Conservation (phyloP, 345 rosid genomes). For the Crucihimalaya himalaica region DNA sequence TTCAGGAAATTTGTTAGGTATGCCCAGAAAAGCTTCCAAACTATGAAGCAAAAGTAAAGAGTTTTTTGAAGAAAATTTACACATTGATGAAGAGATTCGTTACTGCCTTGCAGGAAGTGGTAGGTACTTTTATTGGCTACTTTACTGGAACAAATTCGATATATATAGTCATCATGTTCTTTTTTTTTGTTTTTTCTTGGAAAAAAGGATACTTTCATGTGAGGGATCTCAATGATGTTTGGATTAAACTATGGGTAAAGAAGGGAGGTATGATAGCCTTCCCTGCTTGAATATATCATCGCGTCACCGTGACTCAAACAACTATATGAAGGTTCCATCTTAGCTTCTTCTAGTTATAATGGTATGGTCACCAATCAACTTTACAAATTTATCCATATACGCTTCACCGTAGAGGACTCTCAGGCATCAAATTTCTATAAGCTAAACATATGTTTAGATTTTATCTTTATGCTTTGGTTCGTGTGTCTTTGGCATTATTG, state of each 20-base stretch:
- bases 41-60: slow-evolving; percentile 83
- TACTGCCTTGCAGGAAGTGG: slow-evolving; percentile 94
- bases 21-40: slow-evolving; percentile 87
- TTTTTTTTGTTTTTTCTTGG: too few species aligned
- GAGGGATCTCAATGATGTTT: slow-evolving; percentile 63
- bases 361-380: too few species aligned
- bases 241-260: slow-evolving; percentile 87
- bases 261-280: slow-evolving; percentile 84
- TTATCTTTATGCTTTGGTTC: background rate
- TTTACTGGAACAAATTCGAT: background rate
- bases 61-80: slow-evolving; percentile 91
- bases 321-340: slow-evolving; percentile 81
- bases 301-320: slow-evolving; percentile 68
- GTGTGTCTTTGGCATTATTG: too few species aligned
- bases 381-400: background rate
- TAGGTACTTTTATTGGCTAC: slow-evolving; percentile 32
- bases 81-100: slow-evolving; percentile 96
- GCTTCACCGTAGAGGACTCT: background rate
- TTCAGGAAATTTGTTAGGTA: slow-evolving; percentile 78
- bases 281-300: slow-evolving; percentile 88
- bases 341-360: background rate
- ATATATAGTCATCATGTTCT: background rate
- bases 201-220: slow-evolving; percentile 84
- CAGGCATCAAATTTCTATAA: background rate
- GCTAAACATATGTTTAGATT: background rate